Evolutionary conservation across 306 rosid species (phyloP), one percentile per base, ranked within the genome.

Genomic region (Citrullus mucosospermus): DNA sequence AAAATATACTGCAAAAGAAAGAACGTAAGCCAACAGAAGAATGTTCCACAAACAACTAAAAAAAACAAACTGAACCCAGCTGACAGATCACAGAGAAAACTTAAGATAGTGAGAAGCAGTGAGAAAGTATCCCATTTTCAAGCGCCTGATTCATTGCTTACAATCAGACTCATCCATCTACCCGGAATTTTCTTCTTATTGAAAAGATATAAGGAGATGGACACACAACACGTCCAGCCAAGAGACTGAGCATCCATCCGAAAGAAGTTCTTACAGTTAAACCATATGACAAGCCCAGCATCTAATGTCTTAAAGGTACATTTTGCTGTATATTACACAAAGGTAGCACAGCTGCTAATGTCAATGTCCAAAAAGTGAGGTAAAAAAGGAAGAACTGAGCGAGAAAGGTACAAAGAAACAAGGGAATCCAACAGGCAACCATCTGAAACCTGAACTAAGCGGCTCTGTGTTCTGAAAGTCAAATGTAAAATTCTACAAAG

Each of bases 1-100:
- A 91, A 80, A 89, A 91, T 60, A 80, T 81, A 80, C 99, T 96
- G 91, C 88, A 87, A 36, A 54, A 32, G 15, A 43, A 75, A 80
- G 41, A 63, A 53, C 13, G 34, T 59, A 11, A 60, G 48, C 6
- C 62, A 34, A 25, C 11, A 60, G 73, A 15, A 67, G 25, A 79
- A 22, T 68, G 56, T 11, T 20, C 55, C 11, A 62, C 28, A 16
- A 46, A 32, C 34, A 46, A 32, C 34, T 34, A 65, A 25, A 22
- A 4, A 9, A 38, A 25, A 82, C 5, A n/a, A 75, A 53, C 14
- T 34, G 59, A 69, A 18, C n/a, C 3, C 51, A 75, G 30, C 66
- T 18, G 17, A 17, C 73, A 22, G 20, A 50, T 7, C n/a, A 15
- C 22, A 63, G 17, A 51, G 39, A 78, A 53, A 55, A 34, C 76